Percentiles rank a stretch among this genome's conserved stretches.
Evolutionary conservation across 2,329 filamentous ascomycete genomes (phyloP).

Genomic region (Sclerotinia sclerotiorum): DNA sequence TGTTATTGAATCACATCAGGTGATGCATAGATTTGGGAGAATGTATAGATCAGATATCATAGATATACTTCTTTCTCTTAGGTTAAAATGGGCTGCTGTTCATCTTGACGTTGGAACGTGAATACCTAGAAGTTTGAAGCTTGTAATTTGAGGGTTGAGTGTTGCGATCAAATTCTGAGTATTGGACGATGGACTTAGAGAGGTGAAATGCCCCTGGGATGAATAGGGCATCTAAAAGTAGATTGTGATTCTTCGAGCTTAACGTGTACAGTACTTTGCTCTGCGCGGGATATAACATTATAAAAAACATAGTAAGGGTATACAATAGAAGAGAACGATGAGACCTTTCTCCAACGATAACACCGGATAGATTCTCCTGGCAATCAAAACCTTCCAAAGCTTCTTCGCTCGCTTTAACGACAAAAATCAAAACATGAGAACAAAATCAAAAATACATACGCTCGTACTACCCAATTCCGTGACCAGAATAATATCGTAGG

Average conservation of each 20-base stretch:
- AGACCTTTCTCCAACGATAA: constrained; percentile 1
- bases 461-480: constrained; percentile 1
- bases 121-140: not conserved
- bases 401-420: constrained; percentile 10
- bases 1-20: not conserved
- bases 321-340: constrained; percentile 20
- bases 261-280: constrained; percentile 1
- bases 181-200: not conserved
- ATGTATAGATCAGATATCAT: not conserved
- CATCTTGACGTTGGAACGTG: not conserved
- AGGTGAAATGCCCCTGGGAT: not conserved
- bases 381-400: constrained; percentile 3
- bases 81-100: not conserved
- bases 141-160: not conserved
- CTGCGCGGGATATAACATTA: constrained; percentile 4
- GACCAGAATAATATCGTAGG: not conserved
- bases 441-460: constrained; percentile 10
- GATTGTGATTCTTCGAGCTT: constrained; percentile 1
- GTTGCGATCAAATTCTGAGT: not conserved
- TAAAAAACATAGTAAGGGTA: constrained; percentile 23
- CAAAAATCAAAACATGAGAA: constrained; percentile 8
- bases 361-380: not conserved
- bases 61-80: not conserved
- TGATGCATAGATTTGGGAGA: not conserved
- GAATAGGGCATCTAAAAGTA: constrained; percentile 1